Evolutionary conservation across 371 early-diverging fungal species (phyloP).

Genomic region (Smittium culicis): DNA sequence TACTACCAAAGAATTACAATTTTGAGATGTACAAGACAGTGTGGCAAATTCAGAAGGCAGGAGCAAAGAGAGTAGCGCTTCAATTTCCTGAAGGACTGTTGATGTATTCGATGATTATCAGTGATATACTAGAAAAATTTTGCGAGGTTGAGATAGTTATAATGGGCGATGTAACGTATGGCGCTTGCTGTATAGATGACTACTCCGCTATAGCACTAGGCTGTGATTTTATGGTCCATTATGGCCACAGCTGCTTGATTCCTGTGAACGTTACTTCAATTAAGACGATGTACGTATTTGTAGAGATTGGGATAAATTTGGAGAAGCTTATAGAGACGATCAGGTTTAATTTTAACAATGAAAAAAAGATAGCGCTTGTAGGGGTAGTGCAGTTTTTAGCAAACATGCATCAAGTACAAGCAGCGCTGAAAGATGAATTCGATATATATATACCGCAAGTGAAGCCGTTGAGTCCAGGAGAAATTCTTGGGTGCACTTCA

Average conservation of each 20-base stretch:
- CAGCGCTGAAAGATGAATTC: constrained; percentile 50
- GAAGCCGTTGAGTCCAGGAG: constrained; percentile 94
- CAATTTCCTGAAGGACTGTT: constrained; percentile 99
- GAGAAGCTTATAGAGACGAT: constrained; percentile 87
- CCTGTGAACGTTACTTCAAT: constrained; percentile 90
- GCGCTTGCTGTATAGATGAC: constrained; percentile 99
- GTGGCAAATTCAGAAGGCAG: constrained; percentile 70
- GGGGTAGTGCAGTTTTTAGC: constrained; percentile 96
- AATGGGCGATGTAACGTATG: constrained; percentile 99
- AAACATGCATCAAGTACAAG: constrained; percentile 55
- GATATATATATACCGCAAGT: constrained; percentile 71
- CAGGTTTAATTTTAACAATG: constrained; percentile 58
- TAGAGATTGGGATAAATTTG: constrained; percentile 95
- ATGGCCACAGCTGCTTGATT: constrained; percentile 98
- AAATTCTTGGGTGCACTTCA: constrained; percentile 98
- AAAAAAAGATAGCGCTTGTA: constrained; percentile 63
- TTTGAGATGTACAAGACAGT: constrained; percentile 98
- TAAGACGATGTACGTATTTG: constrained; percentile 98
- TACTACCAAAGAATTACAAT: constrained; percentile 94
- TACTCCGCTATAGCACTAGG: constrained; percentile 82
- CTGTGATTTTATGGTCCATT: constrained; percentile 97
- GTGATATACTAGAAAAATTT: constrained; percentile 78
- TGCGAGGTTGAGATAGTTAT: constrained; percentile 76
- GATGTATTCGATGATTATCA: constrained; percentile 84
- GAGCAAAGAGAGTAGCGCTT: constrained; percentile 80